Percentiles rank a stretch among this genome's conserved stretches.
Conservation (phyloP, 768 basidiomycete species). For the Leccinum aurantiacum region DNA sequence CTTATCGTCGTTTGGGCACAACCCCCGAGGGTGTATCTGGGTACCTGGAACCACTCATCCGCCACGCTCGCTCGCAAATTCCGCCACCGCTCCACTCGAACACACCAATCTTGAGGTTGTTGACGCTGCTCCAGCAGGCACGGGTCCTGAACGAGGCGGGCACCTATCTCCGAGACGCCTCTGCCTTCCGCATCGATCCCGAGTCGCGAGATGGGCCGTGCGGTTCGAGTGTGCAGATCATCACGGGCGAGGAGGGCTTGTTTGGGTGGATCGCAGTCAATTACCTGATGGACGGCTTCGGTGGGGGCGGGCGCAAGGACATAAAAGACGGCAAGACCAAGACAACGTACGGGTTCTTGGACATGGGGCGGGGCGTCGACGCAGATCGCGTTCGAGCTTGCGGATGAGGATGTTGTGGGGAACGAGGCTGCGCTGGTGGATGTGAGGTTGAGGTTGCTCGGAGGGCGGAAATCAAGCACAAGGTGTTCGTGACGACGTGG, state of each 20-base stretch:
- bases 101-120: conserved; percentile 93
- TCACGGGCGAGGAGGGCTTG: conserved; percentile 95
- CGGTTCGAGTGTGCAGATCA: conserved; percentile 89
- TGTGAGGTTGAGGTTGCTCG: conserved; percentile 77
- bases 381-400: conserved; percentile 96
- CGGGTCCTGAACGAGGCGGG: conserved; percentile 77
- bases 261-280: conserved; percentile 99
- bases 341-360: conserved; percentile 95
- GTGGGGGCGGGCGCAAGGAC: conserved; percentile 28
- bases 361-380: conserved; percentile 99
- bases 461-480: conserved; percentile 83
- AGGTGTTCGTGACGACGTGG: conserved; percentile 96
- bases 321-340: conserved; percentile 53
- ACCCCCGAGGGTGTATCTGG: conserved; percentile 64
- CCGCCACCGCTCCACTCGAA: conserved; percentile 82
- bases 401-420: conserved; percentile 47
- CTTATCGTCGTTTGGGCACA: conserved; percentile 75
- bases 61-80: conserved; percentile 77
- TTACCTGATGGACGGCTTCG: conserved; percentile 97
- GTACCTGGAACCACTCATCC: conserved; percentile 84
- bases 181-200: conserved; percentile 73
- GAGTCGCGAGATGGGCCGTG: conserved; percentile 75
- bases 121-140: conserved; percentile 66
- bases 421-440: conserved; percentile 62
- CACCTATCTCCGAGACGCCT: conserved; percentile 68